A percentile compares a stretch with the other conserved stretches of the same genome.
Conservation (phyloP, 441 rosid species). For the Omphalea diandra region DNA sequence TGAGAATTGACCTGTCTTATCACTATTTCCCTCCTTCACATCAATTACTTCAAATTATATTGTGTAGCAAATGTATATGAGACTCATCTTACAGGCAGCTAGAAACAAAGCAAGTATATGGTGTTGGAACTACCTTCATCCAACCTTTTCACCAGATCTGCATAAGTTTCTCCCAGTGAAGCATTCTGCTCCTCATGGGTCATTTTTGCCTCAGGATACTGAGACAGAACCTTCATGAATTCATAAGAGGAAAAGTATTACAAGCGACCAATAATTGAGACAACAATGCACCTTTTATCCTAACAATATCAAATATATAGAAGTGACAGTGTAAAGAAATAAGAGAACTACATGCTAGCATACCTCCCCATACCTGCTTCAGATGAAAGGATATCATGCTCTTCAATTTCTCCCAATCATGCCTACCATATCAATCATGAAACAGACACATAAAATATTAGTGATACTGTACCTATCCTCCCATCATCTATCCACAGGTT, state of each 20-base stretch:
- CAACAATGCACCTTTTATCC: constrained; percentile 3
- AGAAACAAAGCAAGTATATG: constrained; percentile 13
- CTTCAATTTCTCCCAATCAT: constrained; percentile 81
- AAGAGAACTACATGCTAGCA: constrained; percentile 32
- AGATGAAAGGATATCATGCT: constrained; percentile 66
- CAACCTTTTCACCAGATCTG: constrained; percentile 57
- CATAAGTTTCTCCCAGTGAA: constrained; percentile 64
- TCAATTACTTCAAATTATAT: constrained; percentile 6
- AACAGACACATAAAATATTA: background rate
- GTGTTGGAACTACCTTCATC: constrained; percentile 59
- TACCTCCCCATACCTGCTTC: constrained; percentile 97
- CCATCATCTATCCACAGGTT: background rate
- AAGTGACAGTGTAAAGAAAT: constrained; percentile 7
- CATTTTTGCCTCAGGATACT: constrained; percentile 81
- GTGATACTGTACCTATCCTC: background rate
- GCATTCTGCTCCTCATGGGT: constrained; percentile 56
- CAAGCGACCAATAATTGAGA: constrained; percentile 7
- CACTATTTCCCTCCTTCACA: constrained; percentile 1
- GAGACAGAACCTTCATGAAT: constrained; percentile 64
- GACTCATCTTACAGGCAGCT: background rate
- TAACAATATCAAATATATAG: constrained; percentile 2
- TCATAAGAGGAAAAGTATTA: constrained; percentile 19
- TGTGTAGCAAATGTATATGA: background rate
- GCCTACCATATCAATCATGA: constrained; percentile 42
- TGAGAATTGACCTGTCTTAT: background rate